Base-by-base conservation (phyloP, 2,329 filamentous ascomycete species). In the Lasiodiplodia hormozganensis region DNA sequence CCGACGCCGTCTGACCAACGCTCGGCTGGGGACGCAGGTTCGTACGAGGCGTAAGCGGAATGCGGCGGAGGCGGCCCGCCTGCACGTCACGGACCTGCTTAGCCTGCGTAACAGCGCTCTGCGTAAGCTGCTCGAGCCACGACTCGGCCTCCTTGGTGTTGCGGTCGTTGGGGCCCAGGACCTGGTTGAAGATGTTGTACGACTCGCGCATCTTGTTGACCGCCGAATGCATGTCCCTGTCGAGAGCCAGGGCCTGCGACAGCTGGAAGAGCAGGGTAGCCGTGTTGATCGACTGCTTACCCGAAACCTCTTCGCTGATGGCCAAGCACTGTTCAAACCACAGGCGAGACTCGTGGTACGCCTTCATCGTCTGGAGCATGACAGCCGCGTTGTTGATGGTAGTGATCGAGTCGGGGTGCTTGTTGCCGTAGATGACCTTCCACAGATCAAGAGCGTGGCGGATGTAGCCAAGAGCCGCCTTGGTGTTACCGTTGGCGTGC, bases 341-440 rank as follows among this genome's bases (percentile, higher is more conserved):
- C 71, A 95, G 86, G 64, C 96, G 91, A 56, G 95, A 98, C 81
- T 97, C 93, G 74, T 95, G 91, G 83, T 97, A 99, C 70, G 92
- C 90, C 85, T 98, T 97, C 74, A 97, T 87, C 68, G 94, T 90
- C 82, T 99, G 96, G 69, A 99, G 89, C 96, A 99, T 99, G 70
- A 99, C 96, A 8, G 96, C 96, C 23, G 93, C 95, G 76, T 99
- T 99, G 87, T 98, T 99, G 82, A 98, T 91, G 18, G 96, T 98
- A 10, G 96, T 99, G 81, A 99, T 97, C 10, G 94, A 97, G 82
- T 99, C 96, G 3, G 96, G 96, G 81, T 99, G 96, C 75, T 93
- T 92, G 36, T 91, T 85, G 38, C 96, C 96, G 78, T 97, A 99
- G 75, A 98, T 95, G 74, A 98, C 88, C 85, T 97, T 97, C 95